phyloP scores from a whole-genome alignment of 23 red algal species.

The Pyropia yezoensis region DNA sequence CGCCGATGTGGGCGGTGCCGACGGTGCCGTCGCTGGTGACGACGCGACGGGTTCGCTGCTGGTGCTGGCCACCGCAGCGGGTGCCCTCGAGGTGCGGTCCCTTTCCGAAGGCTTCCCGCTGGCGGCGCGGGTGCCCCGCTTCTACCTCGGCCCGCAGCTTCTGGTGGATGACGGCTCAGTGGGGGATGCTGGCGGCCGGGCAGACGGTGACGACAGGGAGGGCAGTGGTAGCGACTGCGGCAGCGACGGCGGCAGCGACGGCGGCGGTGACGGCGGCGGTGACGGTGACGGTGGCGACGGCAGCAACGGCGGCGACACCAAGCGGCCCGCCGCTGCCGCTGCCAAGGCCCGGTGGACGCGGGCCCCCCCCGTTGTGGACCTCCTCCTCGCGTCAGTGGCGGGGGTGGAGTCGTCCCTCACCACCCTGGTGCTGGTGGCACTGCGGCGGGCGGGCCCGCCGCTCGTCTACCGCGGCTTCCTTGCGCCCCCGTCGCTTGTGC shows the following conservation, averaged over 20 bases:
- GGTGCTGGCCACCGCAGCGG: neutral
- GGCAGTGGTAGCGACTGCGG: neutral
- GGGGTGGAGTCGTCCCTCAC: slow-evolving; percentile 3
- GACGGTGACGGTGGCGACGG: neutral
- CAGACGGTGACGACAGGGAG: neutral
- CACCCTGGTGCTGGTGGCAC: slow-evolving; percentile 30
- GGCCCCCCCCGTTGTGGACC: neutral
- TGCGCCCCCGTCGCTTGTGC: neutral
- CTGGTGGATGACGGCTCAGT: neutral
- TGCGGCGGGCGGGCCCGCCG: slow-evolving; percentile 24
- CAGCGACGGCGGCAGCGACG: neutral
- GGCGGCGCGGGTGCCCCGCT: neutral
- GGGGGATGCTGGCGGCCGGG: neutral
- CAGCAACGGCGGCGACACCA: neutral
- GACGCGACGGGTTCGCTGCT: neutral
- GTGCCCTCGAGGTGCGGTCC: neutral
- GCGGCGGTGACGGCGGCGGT: neutral
- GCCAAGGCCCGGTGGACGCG: neutral
- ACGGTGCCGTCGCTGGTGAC: neutral
- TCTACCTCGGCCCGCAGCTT: neutral
- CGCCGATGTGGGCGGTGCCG: neutral
- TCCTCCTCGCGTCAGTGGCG: too few relatives aligned
- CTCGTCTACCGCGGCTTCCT: slow-evolving; percentile 52
- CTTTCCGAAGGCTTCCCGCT: neutral
- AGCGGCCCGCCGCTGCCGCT: neutral